Conservation (phyloP, 805 yeast genomes). For the Candida alai region DNA sequence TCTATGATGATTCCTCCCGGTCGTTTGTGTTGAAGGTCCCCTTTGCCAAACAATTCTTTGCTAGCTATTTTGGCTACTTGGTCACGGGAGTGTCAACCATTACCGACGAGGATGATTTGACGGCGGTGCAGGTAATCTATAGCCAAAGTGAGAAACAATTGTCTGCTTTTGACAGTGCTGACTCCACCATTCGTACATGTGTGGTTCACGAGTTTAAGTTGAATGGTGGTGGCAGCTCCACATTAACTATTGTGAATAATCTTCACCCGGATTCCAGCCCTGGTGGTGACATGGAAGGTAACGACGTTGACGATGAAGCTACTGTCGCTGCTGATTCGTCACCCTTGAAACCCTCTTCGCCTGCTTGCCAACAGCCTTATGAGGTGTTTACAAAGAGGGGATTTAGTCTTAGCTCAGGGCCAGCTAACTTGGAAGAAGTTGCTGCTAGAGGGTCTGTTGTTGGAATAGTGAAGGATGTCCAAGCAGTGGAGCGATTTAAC, state of each 20-base stretch:
- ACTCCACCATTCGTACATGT: constrained; percentile 17
- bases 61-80: constrained; percentile 34
- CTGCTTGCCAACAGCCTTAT: constrained; percentile 9
- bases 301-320: constrained; percentile 30
- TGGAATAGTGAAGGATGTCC: no score
- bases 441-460: no score
- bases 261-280: neutral
- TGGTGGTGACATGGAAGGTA: neutral
- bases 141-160: constrained; percentile 15
- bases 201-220: constrained; percentile 22
- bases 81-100: constrained; percentile 23
- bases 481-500: no score
- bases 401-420: no score
- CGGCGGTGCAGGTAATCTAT: constrained; percentile 29
- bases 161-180: constrained; percentile 6
- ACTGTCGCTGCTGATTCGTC: constrained; percentile 41
- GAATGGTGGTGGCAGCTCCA: constrained; percentile 7
- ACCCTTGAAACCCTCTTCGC: constrained; percentile 25
- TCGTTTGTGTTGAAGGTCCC: constrained; percentile 30
- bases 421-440: no score
- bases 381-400: no score
- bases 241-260: constrained; percentile 3
- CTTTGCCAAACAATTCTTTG: constrained; percentile 35
- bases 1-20: constrained; percentile 13
- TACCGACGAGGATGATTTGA: constrained; percentile 16